Percentiles rank a stretch among this genome's conserved stretches.
phyloP scores from a whole-genome alignment of 1,139 yeast genomes.

The Kodamaea plutei region DNA sequence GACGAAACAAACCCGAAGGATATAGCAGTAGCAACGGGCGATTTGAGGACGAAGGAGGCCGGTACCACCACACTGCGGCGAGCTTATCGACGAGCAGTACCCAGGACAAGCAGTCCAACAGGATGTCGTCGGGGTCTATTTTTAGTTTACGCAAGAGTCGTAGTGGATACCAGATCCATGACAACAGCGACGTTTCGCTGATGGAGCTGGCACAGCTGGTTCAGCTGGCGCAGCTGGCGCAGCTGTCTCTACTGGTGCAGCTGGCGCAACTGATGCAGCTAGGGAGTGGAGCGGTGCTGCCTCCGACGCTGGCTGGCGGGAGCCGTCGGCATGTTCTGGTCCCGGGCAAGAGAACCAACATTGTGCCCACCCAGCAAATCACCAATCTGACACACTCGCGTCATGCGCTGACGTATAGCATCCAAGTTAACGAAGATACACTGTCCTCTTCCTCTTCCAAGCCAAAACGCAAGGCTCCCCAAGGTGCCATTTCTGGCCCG shows the following conservation, averaged over 20 bases:
- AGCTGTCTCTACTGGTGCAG: slow-evolving; percentile 23
- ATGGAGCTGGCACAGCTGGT: slow-evolving; percentile 25
- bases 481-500: slow-evolving; percentile 19
- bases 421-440: slow-evolving; percentile 9
- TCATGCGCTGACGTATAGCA: slow-evolving; percentile 39
- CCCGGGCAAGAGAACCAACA: slow-evolving; percentile 16
- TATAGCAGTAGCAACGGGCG: slow-evolving; percentile 1
- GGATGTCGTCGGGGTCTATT: slow-evolving; percentile 38
- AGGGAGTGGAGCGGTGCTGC: slow-evolving; percentile 1
- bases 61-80: slow-evolving; percentile 15
- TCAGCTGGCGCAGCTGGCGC: slow-evolving; percentile 16
- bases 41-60: not conserved
- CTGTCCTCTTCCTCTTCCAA: slow-evolving; percentile 4
- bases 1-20: slow-evolving; percentile 11
- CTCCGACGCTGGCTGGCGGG: slow-evolving; percentile 1
- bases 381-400: slow-evolving; percentile 35
- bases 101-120: slow-evolving; percentile 12
- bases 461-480: slow-evolving; percentile 5
- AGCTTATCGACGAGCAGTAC: slow-evolving; percentile 5
- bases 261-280: slow-evolving; percentile 3
- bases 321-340: slow-evolving; percentile 1
- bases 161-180: slow-evolving; percentile 14
- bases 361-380: slow-evolving; percentile 30
- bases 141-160: slow-evolving; percentile 33
- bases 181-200: slow-evolving; percentile 34